Percentiles rank a stretch among this genome's conserved stretches.
phyloP scores from a whole-genome alignment of 805 yeast genomes.

The Helenozyma baotianmanensis region DNA sequence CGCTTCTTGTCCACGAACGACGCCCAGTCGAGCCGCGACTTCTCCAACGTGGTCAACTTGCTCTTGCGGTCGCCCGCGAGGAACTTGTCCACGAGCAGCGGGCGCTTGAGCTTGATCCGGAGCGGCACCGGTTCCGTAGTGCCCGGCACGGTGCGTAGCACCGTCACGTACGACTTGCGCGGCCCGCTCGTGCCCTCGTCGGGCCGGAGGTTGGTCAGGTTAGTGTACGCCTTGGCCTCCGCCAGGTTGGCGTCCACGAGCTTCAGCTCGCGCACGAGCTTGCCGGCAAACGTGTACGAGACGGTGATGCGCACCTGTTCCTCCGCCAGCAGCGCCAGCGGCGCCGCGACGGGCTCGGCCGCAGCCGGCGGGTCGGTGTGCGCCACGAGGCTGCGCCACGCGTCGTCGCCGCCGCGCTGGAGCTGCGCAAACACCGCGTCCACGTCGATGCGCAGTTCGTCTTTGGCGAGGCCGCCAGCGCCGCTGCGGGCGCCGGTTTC shows the following conservation, averaged over 20 bases:
- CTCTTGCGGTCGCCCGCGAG: constrained; percentile 57
- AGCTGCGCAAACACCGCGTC: constrained; percentile 27
- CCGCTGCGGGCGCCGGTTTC: constrained; percentile 23
- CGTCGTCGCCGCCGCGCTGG: constrained; percentile 6
- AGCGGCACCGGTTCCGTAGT: constrained; percentile 29
- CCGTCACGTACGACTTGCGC: constrained; percentile 28
- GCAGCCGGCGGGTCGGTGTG: constrained; percentile 5
- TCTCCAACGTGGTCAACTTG: constrained; percentile 86
- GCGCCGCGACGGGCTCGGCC: background rate
- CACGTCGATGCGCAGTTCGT: constrained; percentile 24
- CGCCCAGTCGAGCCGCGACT: constrained; percentile 93
- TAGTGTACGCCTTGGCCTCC: constrained; percentile 79
- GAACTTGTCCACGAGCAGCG: constrained; percentile 73
- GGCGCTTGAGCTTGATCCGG: constrained; percentile 61
- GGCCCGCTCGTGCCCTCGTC: constrained; percentile 7
- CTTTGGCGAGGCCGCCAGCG: constrained; percentile 12
- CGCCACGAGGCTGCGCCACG: constrained; percentile 13
- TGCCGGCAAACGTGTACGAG: constrained; percentile 87
- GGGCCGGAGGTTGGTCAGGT: constrained; percentile 37
- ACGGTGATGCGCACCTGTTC: constrained; percentile 63
- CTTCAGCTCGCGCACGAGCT: constrained; percentile 70
- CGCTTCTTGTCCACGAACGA: constrained; percentile 85
- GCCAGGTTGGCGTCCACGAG: constrained; percentile 73
- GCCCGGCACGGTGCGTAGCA: constrained; percentile 30
- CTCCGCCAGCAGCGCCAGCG: constrained; percentile 2